Evolutionary conservation across 176 grass and related monocot species (phyloP), one percentile per base, ranked within the genome.

Genomic region (Zoysia japonica): DNA sequence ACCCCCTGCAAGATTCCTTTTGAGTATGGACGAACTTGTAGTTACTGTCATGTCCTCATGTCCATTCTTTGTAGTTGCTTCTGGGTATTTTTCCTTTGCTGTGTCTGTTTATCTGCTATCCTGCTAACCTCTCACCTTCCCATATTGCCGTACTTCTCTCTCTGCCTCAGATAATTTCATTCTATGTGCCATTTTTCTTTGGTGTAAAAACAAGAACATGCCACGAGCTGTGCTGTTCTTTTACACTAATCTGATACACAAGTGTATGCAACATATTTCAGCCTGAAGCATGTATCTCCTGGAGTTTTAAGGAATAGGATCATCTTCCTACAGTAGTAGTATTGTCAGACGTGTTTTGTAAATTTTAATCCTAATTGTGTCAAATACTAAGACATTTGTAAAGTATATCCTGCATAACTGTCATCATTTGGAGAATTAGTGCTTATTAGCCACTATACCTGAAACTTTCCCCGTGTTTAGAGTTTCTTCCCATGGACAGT

Each of bases 61-160:
- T 36, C 63, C 40, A 75, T 78, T 35, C 44, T 68, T 80, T 84
- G 81, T 69, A 77, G 70, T 46, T 88, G 51, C 15, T 74, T 60
- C 28, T 28, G 28, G 28, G 28, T 28, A 28, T 19, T 28, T 65
- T 65, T 62, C 62, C 51, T 70, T 70, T 68, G 63, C 49, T 68
- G 60, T 39, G 36, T 17, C 9, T 15, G 39, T 5, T 55, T 81
- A 63, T 56, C 5, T 9, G 8, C 66, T 61, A 68, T 11, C 28
- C 6, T 70, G 8, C 66, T 61, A 68, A 11, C 28, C 28, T 70
- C 64, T 60, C 15, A 64, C 65, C 82, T 48, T 77, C 65, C 65
- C 57, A 71, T 87, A 4, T 48, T 71, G 73, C 56, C 46, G 40
- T 65, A 41, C 79, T 77, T 65, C 42, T 41, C 48, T 48, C 5